Conservation (phyloP, 225 moss, liverwort and hornwort genomes). For the Lunularia cruciata region DNA sequence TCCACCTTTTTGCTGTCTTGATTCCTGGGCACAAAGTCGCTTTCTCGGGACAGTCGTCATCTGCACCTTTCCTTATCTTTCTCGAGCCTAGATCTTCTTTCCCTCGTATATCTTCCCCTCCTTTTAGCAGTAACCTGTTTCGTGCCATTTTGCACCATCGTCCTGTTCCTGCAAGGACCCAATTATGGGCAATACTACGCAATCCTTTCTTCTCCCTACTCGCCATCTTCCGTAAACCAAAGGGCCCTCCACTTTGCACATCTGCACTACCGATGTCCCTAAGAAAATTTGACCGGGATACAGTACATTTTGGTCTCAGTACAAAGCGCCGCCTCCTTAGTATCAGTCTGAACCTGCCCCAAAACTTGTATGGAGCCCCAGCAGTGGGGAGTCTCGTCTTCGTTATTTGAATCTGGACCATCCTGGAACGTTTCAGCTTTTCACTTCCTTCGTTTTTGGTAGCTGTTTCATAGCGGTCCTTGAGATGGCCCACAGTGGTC, state of each 20-base stretch:
- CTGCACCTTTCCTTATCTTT: neutral
- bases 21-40: neutral
- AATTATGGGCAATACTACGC: slow-evolving; percentile 27
- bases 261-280: slow-evolving; percentile 25
- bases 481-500: neutral
- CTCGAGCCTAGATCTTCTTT: slow-evolving; percentile 6
- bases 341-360: slow-evolving; percentile 34
- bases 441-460: neutral
- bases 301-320: slow-evolving; percentile 12
- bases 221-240: slow-evolving; percentile 23
- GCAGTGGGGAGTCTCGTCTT: slow-evolving; percentile 21
- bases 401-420: slow-evolving; percentile 33
- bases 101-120: neutral
- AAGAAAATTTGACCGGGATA: slow-evolving; percentile 14
- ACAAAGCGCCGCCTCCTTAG: slow-evolving; percentile 28
- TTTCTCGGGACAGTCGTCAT: neutral
- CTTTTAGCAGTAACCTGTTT: slow-evolving; percentile 25
- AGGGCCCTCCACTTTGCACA: slow-evolving; percentile 17
- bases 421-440: slow-evolving; percentile 3
- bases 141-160: slow-evolving; percentile 36
- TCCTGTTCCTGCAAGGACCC: slow-evolving; percentile 26
- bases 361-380: slow-evolving; percentile 18
- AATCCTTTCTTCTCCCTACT: slow-evolving; percentile 14
- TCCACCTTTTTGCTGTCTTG: slow-evolving; percentile 22
- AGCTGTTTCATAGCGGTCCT: neutral